phyloP scores from a whole-genome alignment of 2,329 filamentous ascomycete genomes.

The Aciculosporium take region DNA sequence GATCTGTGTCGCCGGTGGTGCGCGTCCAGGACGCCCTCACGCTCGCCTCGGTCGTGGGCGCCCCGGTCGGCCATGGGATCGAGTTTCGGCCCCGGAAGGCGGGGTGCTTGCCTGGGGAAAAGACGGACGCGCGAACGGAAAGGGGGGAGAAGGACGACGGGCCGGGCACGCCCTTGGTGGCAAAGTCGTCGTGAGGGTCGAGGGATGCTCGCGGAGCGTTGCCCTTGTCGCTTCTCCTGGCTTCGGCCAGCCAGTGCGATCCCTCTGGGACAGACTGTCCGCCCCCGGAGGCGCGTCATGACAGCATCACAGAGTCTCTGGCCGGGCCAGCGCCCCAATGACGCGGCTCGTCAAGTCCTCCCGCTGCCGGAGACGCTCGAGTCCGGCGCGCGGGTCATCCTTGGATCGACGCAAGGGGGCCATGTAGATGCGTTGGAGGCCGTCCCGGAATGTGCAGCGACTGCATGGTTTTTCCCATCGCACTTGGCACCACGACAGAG shows the following conservation, averaged over 20 bases:
- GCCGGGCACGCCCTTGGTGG: too few relatives aligned
- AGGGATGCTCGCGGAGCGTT: too few relatives aligned
- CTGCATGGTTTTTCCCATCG: slow-evolving; percentile 41
- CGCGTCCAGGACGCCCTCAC: slow-evolving; percentile 38
- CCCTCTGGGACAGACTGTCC: slow-evolving; percentile 41
- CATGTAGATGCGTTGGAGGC: slow-evolving; percentile 43
- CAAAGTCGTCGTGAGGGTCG: background rate
- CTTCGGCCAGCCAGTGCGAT: slow-evolving; percentile 33
- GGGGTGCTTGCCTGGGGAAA: background rate
- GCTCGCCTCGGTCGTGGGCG: slow-evolving; percentile 12
- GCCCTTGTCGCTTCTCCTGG: slow-evolving; percentile 4
- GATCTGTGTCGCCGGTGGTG: slow-evolving; percentile 40
- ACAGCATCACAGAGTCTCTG: slow-evolving; percentile 39
- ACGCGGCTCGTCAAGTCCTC: slow-evolving; percentile 40
- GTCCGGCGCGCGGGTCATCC: slow-evolving; percentile 42
- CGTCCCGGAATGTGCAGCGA: slow-evolving; percentile 37
- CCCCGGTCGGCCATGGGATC: slow-evolving; percentile 10
- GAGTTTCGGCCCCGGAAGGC: background rate
- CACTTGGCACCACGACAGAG: too few relatives aligned
- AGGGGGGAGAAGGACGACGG: background rate
- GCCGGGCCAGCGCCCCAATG: slow-evolving; percentile 35
- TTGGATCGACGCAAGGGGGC: slow-evolving; percentile 48
- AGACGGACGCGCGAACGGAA: background rate
- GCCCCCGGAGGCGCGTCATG: slow-evolving; percentile 32
- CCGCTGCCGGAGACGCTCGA: slow-evolving; percentile 38